Evolutionary conservation across 169 alveolate species (phyloP), one percentile per base, ranked within the genome.

Genomic region (Plasmodium sp.): DNA sequence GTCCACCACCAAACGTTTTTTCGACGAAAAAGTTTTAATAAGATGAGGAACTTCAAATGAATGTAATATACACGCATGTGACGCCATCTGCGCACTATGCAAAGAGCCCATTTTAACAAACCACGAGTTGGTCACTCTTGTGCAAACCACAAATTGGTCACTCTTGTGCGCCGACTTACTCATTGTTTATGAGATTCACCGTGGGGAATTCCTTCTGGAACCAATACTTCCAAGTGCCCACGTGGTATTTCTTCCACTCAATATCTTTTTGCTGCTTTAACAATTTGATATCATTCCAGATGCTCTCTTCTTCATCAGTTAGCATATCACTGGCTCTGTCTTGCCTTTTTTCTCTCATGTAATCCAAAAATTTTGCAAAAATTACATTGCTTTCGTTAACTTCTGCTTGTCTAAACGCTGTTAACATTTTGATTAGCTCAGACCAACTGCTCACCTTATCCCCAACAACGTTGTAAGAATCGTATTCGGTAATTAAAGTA

Each of bases 211-310:
- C 51, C 84, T 6, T 39, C 12, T 39, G 62, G 51, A 77, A 39
- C 84, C 62, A 34, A 77, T 77, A 77, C 7, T 27, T 77, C 84
- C 84, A 77, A 34, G 84, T 77, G 14, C 31, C 84, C n/a, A 77
- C 54, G 62, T 77, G 84, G 0, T 77, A 77, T 27, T 77, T 41
- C 2, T 77, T 77, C 62, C 84, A 77, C 51, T 77, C 71, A 7
- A 2, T 2, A 77, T 77, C 84, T 77, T 77, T 77, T 77, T 77
- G 14, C 31, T 77, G 51, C 18, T 77, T 77, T 41, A 77, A 77
- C 36, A 16, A n/a, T 41, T 77, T 77, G 7, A 77, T 39, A 10
- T 39, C 84, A 41, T 77, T 77, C 84, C 62, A 77, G 43, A 77
- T 39, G 18, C 3, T 39, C 41, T 31, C 72, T 77, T 34, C 72